Base-by-base conservation (phyloP, 371 early-diverging fungal species). In the Blastocladiella emersonii region DNA sequence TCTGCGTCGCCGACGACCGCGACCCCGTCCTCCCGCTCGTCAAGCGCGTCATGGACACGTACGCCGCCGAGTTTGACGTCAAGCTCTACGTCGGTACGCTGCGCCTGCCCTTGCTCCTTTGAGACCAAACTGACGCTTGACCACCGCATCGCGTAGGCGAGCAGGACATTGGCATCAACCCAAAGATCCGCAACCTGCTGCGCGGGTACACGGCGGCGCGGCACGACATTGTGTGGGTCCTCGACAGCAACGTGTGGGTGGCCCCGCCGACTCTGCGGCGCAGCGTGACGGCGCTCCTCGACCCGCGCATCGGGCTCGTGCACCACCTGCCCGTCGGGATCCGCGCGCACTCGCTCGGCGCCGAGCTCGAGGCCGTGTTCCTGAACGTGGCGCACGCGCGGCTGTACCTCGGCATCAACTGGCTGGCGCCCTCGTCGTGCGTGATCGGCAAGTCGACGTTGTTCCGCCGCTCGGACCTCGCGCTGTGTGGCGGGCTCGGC, bases 121-220 rank as follows among this genome's bases (percentile, higher is more conserved):
- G n/a, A n/a, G n/a, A n/a, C n/a, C n/a, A n/a, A n/a, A n/a, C n/a
- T n/a, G n/a, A n/a, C n/a, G n/a, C n/a, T n/a, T n/a, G n/a, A n/a
- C n/a, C n/a, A n/a, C n/a, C n/a, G n/a, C n/a, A n/a, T n/a, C n/a
- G n/a, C n/a, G n/a, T n/a, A 88, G 92, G 86, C 36, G 87, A 86
- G 57, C 68, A 66, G 48, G 68, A 72, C 21, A 79, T 85, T 1
- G 90, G 89, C 43, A 84, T 85, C 56, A 97, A 97, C 70, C 98
- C 98, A 15, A 97, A 97, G 71, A 83, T 97, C 69, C 92, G 91
- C 78, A 97, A 97, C 75, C 80, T 97, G 80, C 68, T 92, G 17
- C 76, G 81, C 63, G 85, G 90, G 3, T 95, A 90, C 69, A 75
- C 81, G 45, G 68, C 73, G 4, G 87, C 92, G 7, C 83, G 87